These are phyloP conservation scores for Astrothelium macrocarpum DNA, from an alignment of 495 filamentous ascomycete genomes.

Conservation along the genomic window DNA sequence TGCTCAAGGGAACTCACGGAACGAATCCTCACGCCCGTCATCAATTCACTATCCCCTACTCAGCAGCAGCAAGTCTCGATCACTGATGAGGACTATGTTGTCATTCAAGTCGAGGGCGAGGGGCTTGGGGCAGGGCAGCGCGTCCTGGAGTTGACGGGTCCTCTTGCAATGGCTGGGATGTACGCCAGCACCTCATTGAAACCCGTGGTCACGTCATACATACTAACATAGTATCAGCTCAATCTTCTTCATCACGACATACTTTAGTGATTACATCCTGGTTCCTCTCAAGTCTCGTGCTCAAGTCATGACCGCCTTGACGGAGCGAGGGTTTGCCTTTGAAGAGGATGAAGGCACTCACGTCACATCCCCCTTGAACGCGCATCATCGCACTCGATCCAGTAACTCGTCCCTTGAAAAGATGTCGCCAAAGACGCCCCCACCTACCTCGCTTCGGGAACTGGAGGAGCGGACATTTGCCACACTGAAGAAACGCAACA, in stretches of 20 bases:
- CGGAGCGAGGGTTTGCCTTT: constrained; percentile 75
- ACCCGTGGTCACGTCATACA: background rate
- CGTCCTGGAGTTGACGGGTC: constrained; percentile 84
- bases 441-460: constrained; percentile 65
- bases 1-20: constrained; percentile 65
- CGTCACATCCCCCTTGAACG: constrained; percentile 37
- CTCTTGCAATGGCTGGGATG: constrained; percentile 86
- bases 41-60: constrained; percentile 36
- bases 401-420: constrained; percentile 43
- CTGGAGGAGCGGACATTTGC: constrained; percentile 76
- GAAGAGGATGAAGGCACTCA: constrained; percentile 52
- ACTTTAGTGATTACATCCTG: constrained; percentile 94
- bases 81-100: constrained; percentile 73
- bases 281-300: constrained; percentile 65
- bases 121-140: constrained; percentile 90
- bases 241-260: constrained; percentile 97
- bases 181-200: constrained; percentile 32
- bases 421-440: constrained; percentile 53
- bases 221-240: constrained; percentile 37
- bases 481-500: constrained; percentile 59
- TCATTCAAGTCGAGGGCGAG: constrained; percentile 77
- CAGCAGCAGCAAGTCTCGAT: constrained; percentile 52
- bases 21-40: constrained; percentile 61
- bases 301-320: constrained; percentile 65
- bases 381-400: constrained; percentile 37